Base-by-base conservation (phyloP, 371 early-diverging fungal genomes). In the Dichotomocladium elegans region DNA sequence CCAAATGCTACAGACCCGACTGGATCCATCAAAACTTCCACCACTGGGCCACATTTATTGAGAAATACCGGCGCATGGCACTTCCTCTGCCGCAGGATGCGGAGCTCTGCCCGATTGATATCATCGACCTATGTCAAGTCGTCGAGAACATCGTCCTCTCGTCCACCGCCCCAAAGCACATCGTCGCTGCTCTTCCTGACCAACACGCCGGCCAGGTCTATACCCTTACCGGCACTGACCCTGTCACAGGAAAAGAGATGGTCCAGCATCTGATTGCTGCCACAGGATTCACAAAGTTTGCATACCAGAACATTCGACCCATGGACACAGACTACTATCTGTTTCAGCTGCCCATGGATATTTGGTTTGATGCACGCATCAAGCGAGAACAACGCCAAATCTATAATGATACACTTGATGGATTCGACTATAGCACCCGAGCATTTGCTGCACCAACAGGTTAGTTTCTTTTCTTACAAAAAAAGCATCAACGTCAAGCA, bases 361-460 rank as follows among this genome's bases (percentile, higher is more conserved):
- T 74, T 19, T 70, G 71, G 71, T 70, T 70, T 42, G 66, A 74
- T 53, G 69, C 68, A 11, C 63, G 74, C 17, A 26, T 74, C 31
- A 74, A 74, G 45, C 64, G 57, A 15, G 74, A 74, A 37, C 41
- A 45, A 5, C 42, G 54, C 1, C 57, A 58, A 33, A 55, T 60
- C 1, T 74, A 68, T 26, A 51, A 53, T 34, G 64, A 64, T 26
- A 19, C 40, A 4, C 46, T 57, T 15, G 64, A 65, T 3, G 45
- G 33, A 11, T 47, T 57, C 11, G 63, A 53, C 4, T 53, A 57
- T 31, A 54, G 57, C 29, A 54, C 55, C 17, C 57, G 61, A 22
- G 56, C 51, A 26, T 52, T 67, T 31, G 52, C 22, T 28, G 55
- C 65, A 15, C 74, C 74, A 15, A 55, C 58, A 35, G 55, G 74